Percentiles rank a stretch among this genome's conserved stretches.
phyloP scores from a whole-genome alignment of 495 filamentous ascomycete genomes.

The Aspergillus panamensis region DNA sequence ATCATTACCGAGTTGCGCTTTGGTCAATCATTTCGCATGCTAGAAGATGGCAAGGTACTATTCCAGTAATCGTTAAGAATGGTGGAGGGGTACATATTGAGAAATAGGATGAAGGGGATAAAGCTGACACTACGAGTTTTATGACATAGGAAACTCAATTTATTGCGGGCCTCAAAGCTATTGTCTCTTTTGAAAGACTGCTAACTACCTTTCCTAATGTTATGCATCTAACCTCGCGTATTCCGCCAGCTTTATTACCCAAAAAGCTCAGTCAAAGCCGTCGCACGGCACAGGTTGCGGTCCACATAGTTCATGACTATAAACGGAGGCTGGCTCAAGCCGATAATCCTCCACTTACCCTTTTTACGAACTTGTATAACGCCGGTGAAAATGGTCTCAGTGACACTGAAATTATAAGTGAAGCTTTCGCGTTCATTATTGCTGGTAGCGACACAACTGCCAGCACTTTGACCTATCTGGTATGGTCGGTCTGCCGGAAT shows the following conservation, averaged over 20 bases:
- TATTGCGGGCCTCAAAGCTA: slow-evolving; percentile 31
- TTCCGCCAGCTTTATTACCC: slow-evolving; percentile 1
- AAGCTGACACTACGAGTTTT: not conserved
- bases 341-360: slow-evolving; percentile 34
- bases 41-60: slow-evolving; percentile 46
- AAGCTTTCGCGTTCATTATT: slow-evolving; percentile 47
- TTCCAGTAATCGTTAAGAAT: not conserved
- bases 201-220: slow-evolving; percentile 36
- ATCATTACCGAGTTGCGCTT: slow-evolving; percentile 55
- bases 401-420: slow-evolving; percentile 36
- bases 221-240: slow-evolving; percentile 8
- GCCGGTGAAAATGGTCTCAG: slow-evolving; percentile 35
- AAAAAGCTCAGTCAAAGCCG: not conserved
- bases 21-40: slow-evolving; percentile 54
- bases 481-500: slow-evolving; percentile 26
- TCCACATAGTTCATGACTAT: not conserved
- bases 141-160: slow-evolving; percentile 40
- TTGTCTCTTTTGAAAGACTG: slow-evolving; percentile 22
- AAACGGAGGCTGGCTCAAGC: not conserved
- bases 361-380: slow-evolving; percentile 48
- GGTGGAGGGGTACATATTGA: not conserved
- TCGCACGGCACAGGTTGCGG: not conserved
- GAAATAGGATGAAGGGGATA: no score
- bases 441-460: slow-evolving; percentile 47
- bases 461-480: slow-evolving; percentile 40